phyloP scores from a whole-genome alignment of 192 early-diverging fungal species.

The Pecoramyces ruminantium region DNA sequence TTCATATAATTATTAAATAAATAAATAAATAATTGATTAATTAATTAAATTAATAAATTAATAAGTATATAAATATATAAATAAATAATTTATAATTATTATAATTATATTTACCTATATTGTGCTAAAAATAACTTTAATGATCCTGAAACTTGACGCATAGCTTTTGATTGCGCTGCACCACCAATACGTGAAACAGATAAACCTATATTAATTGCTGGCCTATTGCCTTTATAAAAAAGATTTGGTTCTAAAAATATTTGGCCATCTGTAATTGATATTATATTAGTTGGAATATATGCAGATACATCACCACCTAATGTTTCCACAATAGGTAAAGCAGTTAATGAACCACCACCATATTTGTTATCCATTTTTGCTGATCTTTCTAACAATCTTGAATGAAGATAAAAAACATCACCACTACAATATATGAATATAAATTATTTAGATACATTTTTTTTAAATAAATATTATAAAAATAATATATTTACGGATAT shows the following conservation, averaged over 20 bases:
- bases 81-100: neutral
- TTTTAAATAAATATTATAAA: neutral
- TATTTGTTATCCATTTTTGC: slow-evolving; percentile 97
- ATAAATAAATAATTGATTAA: slow-evolving; percentile 5
- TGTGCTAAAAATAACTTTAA: slow-evolving; percentile 99
- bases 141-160: slow-evolving; percentile 99
- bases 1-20: too few species aligned
- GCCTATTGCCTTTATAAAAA: slow-evolving; percentile 98
- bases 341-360: slow-evolving; percentile 94
- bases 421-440: slow-evolving; percentile 24
- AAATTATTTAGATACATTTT: neutral
- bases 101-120: neutral
- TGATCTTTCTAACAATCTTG: slow-evolving; percentile 95
- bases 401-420: slow-evolving; percentile 99
- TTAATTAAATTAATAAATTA: too few species aligned
- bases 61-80: too few species aligned
- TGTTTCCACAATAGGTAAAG: slow-evolving; percentile 98
- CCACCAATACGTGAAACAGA: slow-evolving; percentile 99
- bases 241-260: slow-evolving; percentile 99
- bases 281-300: slow-evolving; percentile 99
- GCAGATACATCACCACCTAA: slow-evolving; percentile 99
- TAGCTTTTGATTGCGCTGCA: slow-evolving; percentile 99
- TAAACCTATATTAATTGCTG: slow-evolving; percentile 99
- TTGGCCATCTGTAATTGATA: slow-evolving; percentile 99
- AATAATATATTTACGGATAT: slow-evolving; percentile 47